phyloP scores from a whole-genome alignment of 495 filamentous ascomycete species.

The Penicillium parvum region DNA sequence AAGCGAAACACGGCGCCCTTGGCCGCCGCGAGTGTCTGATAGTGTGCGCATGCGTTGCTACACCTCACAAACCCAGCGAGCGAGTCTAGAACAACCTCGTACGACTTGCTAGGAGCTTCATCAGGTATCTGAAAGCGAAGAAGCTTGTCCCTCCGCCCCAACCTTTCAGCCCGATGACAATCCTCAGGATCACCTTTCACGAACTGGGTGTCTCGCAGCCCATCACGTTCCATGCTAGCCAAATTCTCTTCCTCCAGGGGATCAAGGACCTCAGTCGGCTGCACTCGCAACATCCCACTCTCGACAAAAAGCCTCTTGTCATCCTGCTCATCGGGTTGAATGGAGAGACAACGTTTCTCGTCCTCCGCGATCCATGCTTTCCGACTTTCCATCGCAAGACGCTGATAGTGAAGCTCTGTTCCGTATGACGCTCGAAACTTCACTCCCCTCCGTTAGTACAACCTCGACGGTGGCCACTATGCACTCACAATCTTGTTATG shows the following conservation, averaged over 20 bases:
- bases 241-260: slow-evolving; percentile 12
- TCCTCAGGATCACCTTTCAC: slow-evolving; percentile 14
- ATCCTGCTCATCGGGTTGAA: background rate
- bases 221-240: slow-evolving; percentile 15
- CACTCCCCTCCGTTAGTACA: background rate
- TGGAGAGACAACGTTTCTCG: slow-evolving; percentile 8
- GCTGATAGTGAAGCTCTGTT: slow-evolving; percentile 16
- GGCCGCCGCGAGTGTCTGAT: slow-evolving; percentile 9
- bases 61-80: slow-evolving; percentile 15
- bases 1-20: slow-evolving; percentile 13
- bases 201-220: slow-evolving; percentile 14
- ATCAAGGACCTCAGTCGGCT: slow-evolving; percentile 9
- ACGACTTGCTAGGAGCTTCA: slow-evolving; percentile 1
- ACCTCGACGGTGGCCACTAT: too few relatives aligned
- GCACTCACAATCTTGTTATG: slow-evolving; percentile 17
- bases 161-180: slow-evolving; percentile 6
- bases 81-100: slow-evolving; percentile 16
- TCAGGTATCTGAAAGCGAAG: slow-evolving; percentile 12
- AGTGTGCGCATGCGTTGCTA: slow-evolving; percentile 15
- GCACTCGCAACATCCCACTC: slow-evolving; percentile 14
- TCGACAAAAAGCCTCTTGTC: slow-evolving; percentile 10
- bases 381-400: slow-evolving; percentile 15
- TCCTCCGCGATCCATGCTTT: slow-evolving; percentile 12
- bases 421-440: slow-evolving; percentile 21
- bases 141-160: slow-evolving; percentile 15